Evolutionary conservation across 2,329 filamentous ascomycete species (phyloP).

Genomic region (Aspergillus hiratsukae): DNA sequence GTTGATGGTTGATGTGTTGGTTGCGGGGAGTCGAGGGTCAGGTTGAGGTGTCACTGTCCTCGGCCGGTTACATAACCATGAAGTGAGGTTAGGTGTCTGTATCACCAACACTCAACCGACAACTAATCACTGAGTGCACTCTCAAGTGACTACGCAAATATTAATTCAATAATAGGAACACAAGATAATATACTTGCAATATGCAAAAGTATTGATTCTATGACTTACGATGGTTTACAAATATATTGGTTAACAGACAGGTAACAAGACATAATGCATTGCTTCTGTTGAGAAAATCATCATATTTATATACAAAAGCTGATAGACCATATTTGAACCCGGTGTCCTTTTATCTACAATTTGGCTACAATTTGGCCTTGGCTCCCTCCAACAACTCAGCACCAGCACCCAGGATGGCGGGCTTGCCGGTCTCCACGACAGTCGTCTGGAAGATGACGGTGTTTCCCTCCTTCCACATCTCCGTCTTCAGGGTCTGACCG

Average conservation of each 20-base stretch:
- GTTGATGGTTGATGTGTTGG: not conserved
- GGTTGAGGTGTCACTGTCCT: not conserved
- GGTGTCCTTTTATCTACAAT: slow-evolving; percentile 18
- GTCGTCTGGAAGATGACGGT: slow-evolving; percentile 79
- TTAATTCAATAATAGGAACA: not conserved
- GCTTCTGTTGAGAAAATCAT: slow-evolving; percentile 2
- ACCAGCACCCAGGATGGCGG: slow-evolving; percentile 75
- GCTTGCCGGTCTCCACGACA: slow-evolving; percentile 89
- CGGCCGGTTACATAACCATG: not conserved
- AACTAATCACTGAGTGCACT: no score
- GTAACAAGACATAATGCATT: not conserved
- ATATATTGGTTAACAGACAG: not conserved
- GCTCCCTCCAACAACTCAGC: slow-evolving; percentile 62
- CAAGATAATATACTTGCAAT: not conserved
- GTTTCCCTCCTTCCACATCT: slow-evolving; percentile 88
- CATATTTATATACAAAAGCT: slow-evolving; percentile 18
- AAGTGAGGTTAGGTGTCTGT: not conserved
- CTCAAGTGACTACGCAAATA: not conserved
- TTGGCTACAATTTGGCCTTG: slow-evolving; percentile 52
- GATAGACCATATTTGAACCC: not conserved
- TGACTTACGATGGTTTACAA: not conserved
- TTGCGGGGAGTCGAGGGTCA: not conserved
- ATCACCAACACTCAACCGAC: not conserved
- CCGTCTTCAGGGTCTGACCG: slow-evolving; percentile 83
- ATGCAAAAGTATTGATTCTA: not conserved